phyloP scores from a whole-genome alignment of 208 protist species.

The Leishmania aethiopica region DNA sequence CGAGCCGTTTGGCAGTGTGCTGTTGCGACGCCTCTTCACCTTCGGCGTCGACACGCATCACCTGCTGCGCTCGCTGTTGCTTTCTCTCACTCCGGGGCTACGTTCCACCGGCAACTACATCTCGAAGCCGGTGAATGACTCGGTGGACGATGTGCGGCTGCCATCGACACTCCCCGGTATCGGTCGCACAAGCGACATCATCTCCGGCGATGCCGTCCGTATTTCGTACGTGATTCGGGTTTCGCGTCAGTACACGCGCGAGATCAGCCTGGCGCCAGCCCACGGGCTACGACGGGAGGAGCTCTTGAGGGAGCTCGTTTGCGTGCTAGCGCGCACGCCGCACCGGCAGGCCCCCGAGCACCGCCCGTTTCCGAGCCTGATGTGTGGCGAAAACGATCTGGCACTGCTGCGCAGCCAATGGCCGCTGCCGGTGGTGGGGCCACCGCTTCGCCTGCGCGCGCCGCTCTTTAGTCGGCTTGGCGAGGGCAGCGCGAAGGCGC shows the following conservation, averaged over 20 bases:
- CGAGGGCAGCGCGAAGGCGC: background rate
- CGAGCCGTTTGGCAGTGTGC: slow-evolving; percentile 73
- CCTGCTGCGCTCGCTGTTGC: slow-evolving; percentile 61
- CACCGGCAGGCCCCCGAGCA: slow-evolving; percentile 57
- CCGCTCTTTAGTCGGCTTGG: slow-evolving; percentile 18
- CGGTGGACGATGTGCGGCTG: slow-evolving; percentile 25
- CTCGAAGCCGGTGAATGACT: slow-evolving; percentile 25
- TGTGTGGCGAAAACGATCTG: slow-evolving; percentile 36
- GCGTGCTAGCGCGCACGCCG: slow-evolving; percentile 34
- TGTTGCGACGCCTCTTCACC: slow-evolving; percentile 62
- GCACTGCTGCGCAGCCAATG: slow-evolving; percentile 40
- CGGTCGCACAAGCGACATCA: slow-evolving; percentile 58
- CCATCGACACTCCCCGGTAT: slow-evolving; percentile 23
- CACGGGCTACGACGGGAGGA: slow-evolving; percentile 8
- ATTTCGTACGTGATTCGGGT: slow-evolving; percentile 47
- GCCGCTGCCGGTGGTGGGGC: slow-evolving; percentile 41
- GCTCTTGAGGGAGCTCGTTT: slow-evolving; percentile 46
- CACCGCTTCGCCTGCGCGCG: slow-evolving; percentile 36
- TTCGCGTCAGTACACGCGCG: slow-evolving; percentile 36
- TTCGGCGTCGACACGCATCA: slow-evolving; percentile 62
- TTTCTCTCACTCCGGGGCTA: slow-evolving; percentile 78
- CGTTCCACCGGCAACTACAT: slow-evolving; percentile 73
- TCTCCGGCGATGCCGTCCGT: slow-evolving; percentile 54
- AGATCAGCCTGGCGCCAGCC: slow-evolving; percentile 23
- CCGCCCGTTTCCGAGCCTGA: slow-evolving; percentile 54